Evolutionary conservation across 1,139 yeast genomes (phyloP), one percentile per base, ranked within the genome.

Genomic region (Zygosaccharomyces pseudobailii): DNA sequence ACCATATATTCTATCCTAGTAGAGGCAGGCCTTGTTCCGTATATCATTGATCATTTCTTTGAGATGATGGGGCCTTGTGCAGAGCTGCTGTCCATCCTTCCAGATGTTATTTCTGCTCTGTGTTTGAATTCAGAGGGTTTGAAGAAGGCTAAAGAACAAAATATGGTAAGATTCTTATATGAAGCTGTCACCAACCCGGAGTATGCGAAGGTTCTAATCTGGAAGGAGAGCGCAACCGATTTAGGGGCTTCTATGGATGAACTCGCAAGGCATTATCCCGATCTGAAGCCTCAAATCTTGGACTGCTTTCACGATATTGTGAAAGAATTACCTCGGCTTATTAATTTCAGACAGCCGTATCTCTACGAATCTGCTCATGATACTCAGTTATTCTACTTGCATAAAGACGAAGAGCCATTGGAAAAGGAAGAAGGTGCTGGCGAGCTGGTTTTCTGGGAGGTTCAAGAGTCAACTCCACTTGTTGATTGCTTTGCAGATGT

Each of bases 41-140:
- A 79, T 1, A 74, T 89, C 34, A 64, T 89, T 43, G 75, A 76
- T 48, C 72, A 78, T 56, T 79, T 85, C 68, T 68, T 69, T 36
- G 54, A 65, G 30, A 72, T 81, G 52, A 70, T 82, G 54, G 68
- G 78, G 32, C 84, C 84, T 7, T 77, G 83, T 13, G 71, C 79
- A 7, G 83, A 80, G 19, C 70, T 88, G 38, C 63, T 86, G 21
- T 63, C 79, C 33, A 75, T 87, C 3, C 69, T 89, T 23, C 86
- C 94, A 0, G 92, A 86, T 57, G 80, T 85, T 2, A 72, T 90
- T 36, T 95, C 94, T 13, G 96, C 97, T 0, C 73, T 90, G 36
- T 82, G 94, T 45, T 76, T 90, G 57, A 89, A 87, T 58, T 79
- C 75, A 48, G 84, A 80, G 10, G 97, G 97, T 0, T 67, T 87